Base-by-base conservation (phyloP, 2,329 filamentous ascomycete species). In the Rachicladosporium sp. region DNA sequence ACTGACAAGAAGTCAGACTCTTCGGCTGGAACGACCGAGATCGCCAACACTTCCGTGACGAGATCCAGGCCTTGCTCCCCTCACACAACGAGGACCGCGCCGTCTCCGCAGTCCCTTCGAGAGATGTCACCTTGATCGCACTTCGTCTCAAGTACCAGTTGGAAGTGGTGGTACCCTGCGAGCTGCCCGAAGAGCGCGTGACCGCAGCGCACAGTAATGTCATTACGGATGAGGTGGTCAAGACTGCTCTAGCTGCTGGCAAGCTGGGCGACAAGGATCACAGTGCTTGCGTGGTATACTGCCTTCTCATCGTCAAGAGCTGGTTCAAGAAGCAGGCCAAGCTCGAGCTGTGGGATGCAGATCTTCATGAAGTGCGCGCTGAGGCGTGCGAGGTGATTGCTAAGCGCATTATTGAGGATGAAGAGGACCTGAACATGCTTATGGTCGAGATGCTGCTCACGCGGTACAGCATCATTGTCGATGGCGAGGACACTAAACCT, bases 61-160 rank as follows among this genome's bases (percentile, higher is more conserved):
- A 69, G 47, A 50, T 64, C 41, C 56, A 58, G 34, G 49, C 56
- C 13, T 56, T 88, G 10, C 73, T 88, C 2, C 80, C 82, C 2
- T 68, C 66, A 10, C 73, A 79, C 48, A 68, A 69, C 49, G 68
- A 76, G 48, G 71, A 74, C 10, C 58, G 68, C 1, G 64, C 79
- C 33, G 62, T 76, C 32, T 78, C 83, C 8, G 77, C 82, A 21
- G 78, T 89, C 29, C 75, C 84, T 1, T 70, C 88, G 9, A 69
- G 73, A 43, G 81, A 91, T 52, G 88, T 95, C 45, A 95, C 89
- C 45, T 88, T 88, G 58, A 73, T 93, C 41, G 89, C 88, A 19
- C 73, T 98, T 10, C 84, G 87, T 42, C 70, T 98, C 47, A 93
- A 89, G 53, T 86, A 93, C 57, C 78, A 94, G 50, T 78, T 98